Base-by-base conservation (phyloP, 2,329 filamentous ascomycete genomes). In the Monosporascus sp. region DNA sequence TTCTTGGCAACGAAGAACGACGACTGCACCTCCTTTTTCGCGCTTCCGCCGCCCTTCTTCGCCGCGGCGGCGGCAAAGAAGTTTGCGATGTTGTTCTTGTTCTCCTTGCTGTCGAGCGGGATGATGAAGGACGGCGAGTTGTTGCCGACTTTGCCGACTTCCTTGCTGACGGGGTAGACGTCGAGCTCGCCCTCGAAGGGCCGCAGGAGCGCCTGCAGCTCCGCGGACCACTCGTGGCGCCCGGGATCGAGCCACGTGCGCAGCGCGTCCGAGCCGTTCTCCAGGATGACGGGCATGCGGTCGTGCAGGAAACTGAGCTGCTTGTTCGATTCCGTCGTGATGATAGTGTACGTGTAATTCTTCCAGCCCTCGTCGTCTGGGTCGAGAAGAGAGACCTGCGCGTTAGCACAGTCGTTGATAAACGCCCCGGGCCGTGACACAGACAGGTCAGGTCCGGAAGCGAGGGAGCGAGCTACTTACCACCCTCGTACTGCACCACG, bases 81-180 rank as follows among this genome's bases (percentile, higher is more conserved):
- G 63, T 96, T 96, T 46, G 88, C 89, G 68, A 97, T 97, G 60
- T 94, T 97, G 48, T 80, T 84, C 73, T 95, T 97, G 69, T 97
- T 97, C 63, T 92, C 88, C 58, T 83, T 85, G 70, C 89, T 95
- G 63, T 89, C 81, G 37, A 97, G 73, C 0, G 93, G 93, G 2
- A 96, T 75, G 45, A 97, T 80, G 64, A 97, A 96, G 1, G 79
- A 81, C 0, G 90, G 84, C 20, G 89, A 95, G 68, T 96, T 89
- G 61, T 96, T 96, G 6, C 93, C 92, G 0, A 96, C 92, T 72
- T 96, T 97, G 1, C 92, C 92, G 0, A 97, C 93, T 4, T 94
- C 92, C 67, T 90, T 89, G 62, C 80, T 84, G 2, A 99, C 94
- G 0, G 88, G 85, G 66, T 96, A 97, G 50, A 89, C 85, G 51